Percentiles rank a stretch among this genome's conserved stretches.
These are phyloP conservation scores for Solanum hybrid DNA, from an alignment of 305 asterid genomes.

Conservation along the genomic window DNA sequence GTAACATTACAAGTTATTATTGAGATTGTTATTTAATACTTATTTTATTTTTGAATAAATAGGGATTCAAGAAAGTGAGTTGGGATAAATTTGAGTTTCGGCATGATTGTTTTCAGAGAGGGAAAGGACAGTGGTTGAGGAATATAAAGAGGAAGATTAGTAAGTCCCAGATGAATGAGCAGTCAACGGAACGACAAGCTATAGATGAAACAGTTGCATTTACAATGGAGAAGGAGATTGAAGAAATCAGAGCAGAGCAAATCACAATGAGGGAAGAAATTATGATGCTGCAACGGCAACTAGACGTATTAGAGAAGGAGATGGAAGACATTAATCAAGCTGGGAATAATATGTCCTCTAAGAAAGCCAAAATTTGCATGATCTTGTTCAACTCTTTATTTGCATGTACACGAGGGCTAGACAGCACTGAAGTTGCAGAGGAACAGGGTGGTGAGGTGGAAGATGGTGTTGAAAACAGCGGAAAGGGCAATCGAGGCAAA, in stretches of 20 bases:
- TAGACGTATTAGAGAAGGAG: background rate
- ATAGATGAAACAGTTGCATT: background rate
- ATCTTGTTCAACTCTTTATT: background rate
- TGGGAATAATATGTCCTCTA: background rate
- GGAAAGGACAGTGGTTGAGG: conserved; percentile 5
- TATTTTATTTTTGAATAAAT: background rate
- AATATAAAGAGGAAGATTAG: conserved; percentile 1
- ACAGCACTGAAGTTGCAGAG: background rate
- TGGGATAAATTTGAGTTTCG: conserved; percentile 1
- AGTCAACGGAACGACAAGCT: background rate
- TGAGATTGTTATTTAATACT: background rate
- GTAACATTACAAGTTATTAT: background rate
- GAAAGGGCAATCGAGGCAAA: background rate
- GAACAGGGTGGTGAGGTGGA: background rate
- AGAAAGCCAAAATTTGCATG: background rate
- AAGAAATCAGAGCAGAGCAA: conserved; percentile 1
- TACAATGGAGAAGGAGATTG: conserved; percentile 3
- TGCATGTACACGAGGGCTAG: background rate
- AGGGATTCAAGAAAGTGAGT: conserved; percentile 6
- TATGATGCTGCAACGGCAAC: background rate
- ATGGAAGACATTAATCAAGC: background rate
- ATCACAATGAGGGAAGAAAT: background rate
- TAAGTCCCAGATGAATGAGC: background rate
- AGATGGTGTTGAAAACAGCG: background rate
- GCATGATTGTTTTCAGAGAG: conserved; percentile 3